phyloP scores from a whole-genome alignment of 495 filamentous ascomycete genomes.

The Penicillium pancosmium region DNA sequence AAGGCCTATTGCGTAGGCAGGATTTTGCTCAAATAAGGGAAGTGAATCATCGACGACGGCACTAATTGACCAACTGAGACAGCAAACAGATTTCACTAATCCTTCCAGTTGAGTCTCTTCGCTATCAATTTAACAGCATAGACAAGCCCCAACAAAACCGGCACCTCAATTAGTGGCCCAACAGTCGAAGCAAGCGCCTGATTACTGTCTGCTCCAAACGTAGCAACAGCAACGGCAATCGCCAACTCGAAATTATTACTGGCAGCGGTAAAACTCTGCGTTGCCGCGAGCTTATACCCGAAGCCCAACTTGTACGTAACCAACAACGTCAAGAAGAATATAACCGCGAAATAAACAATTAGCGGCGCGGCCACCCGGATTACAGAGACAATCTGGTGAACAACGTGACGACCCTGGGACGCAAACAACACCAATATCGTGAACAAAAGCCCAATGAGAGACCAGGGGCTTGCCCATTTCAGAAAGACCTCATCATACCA shows the following conservation, averaged over 20 bases:
- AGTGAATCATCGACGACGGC: too few species aligned
- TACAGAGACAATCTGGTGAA: conserved; percentile 82
- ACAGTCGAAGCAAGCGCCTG: conserved; percentile 88
- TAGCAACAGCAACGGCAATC: conserved; percentile 87
- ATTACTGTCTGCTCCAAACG: conserved; percentile 76
- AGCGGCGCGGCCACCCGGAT: conserved; percentile 58
- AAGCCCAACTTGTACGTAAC: conserved; percentile 63
- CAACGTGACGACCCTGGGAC: conserved; percentile 75
- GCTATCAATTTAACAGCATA: conserved; percentile 63
- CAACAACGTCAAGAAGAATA: conserved; percentile 71
- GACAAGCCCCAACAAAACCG: conserved; percentile 78
- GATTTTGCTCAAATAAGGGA: too few species aligned
- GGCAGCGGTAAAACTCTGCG: conserved; percentile 91
- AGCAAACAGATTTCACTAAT: conserved; percentile 39
- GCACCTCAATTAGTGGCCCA: conserved; percentile 89
- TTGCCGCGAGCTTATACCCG: conserved; percentile 69
- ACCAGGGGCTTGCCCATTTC: conserved; percentile 68
- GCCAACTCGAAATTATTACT: conserved; percentile 96
- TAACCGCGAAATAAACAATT: conserved; percentile 64
- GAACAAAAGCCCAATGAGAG: conserved; percentile 81
- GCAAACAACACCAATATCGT: conserved; percentile 90
- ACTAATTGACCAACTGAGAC: too few species aligned
- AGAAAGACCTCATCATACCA: conserved; percentile 75
- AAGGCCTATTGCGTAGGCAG: too few species aligned
- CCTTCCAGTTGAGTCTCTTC: conserved; percentile 23